phyloP scores from a whole-genome alignment of 2,329 filamentous ascomycete species.

The Xylariomycetidae sp. region DNA sequence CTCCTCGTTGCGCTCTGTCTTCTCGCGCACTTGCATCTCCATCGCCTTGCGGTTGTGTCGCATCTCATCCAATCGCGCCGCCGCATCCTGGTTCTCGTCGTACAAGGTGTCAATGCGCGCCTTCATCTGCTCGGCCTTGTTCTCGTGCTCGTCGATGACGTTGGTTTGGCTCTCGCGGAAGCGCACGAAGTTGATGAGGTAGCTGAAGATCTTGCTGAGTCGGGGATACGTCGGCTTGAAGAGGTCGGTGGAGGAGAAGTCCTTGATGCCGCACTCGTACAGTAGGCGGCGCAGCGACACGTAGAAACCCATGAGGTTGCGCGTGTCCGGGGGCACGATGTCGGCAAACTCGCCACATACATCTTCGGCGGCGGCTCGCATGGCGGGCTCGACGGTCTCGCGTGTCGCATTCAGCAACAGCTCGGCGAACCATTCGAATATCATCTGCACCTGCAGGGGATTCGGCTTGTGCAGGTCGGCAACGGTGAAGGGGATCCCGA shows the following conservation, averaged over 20 bases:
- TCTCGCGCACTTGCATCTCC: slow-evolving; percentile 76
- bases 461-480: slow-evolving; percentile 91
- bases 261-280: slow-evolving; percentile 81
- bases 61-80: slow-evolving; percentile 74
- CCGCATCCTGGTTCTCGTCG: slow-evolving; percentile 80
- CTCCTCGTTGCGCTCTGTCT: slow-evolving; percentile 79
- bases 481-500: slow-evolving; percentile 82
- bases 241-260: slow-evolving; percentile 89
- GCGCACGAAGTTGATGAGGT: slow-evolving; percentile 97
- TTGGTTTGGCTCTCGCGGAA: slow-evolving; percentile 89
- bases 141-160: slow-evolving; percentile 89
- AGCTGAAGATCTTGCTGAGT: slow-evolving; percentile 91
- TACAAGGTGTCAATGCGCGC: slow-evolving; percentile 81
- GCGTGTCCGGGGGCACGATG: slow-evolving; percentile 77
- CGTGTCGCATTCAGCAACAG: slow-evolving; percentile 89
- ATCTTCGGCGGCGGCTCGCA: slow-evolving; percentile 87
- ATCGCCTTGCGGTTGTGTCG: slow-evolving; percentile 71
- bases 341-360: slow-evolving; percentile 80
- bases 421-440: slow-evolving; percentile 97
- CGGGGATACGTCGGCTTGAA: slow-evolving; percentile 87
- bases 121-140: slow-evolving; percentile 82
- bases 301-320: slow-evolving; percentile 95
- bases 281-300: slow-evolving; percentile 74
- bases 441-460: slow-evolving; percentile 88
- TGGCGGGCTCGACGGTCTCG: slow-evolving; percentile 88